These are phyloP conservation scores for Candida nemodendra DNA, from an alignment of 805 yeast genomes.

Conservation along the genomic window DNA sequence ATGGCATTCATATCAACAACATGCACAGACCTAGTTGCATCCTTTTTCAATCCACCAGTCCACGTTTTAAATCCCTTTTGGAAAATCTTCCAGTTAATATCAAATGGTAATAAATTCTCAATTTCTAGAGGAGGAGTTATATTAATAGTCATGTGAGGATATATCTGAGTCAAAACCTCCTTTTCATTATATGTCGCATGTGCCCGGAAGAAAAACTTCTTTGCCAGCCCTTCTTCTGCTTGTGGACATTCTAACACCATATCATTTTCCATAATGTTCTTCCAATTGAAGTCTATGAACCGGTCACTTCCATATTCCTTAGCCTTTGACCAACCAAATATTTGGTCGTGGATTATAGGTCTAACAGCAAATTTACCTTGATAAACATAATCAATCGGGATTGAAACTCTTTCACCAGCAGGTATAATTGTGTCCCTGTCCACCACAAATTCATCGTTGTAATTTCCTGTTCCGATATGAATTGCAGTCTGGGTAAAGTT, in stretches of 20 bases:
- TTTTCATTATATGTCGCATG: slow-evolving; percentile 60
- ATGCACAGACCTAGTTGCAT: slow-evolving; percentile 72
- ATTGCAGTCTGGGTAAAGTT: slow-evolving; percentile 68
- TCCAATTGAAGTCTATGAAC: slow-evolving; percentile 55
- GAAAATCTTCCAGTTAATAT: slow-evolving; percentile 68
- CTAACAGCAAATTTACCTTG: slow-evolving; percentile 54
- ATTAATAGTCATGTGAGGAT: slow-evolving; percentile 79
- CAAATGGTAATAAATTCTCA: slow-evolving; percentile 83
- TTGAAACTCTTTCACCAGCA: slow-evolving; percentile 58
- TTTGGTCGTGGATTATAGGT: slow-evolving; percentile 52
- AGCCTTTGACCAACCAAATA: slow-evolving; percentile 68
- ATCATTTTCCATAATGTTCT: slow-evolving; percentile 47
- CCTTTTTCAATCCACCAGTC: slow-evolving; percentile 59
- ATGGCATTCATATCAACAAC: slow-evolving; percentile 73
- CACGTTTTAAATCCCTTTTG: slow-evolving; percentile 74
- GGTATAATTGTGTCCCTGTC: slow-evolving; percentile 40
- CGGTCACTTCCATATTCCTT: slow-evolving; percentile 23
- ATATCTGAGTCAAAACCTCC: slow-evolving; percentile 72
- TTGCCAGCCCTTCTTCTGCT: slow-evolving; percentile 33
- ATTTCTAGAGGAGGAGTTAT: slow-evolving; percentile 84
- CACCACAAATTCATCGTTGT: slow-evolving; percentile 30
- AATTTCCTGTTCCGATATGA: slow-evolving; percentile 37
- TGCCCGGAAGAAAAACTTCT: slow-evolving; percentile 59
- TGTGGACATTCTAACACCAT: slow-evolving; percentile 61
- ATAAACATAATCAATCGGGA: slow-evolving; percentile 74